These are phyloP conservation scores for Triticum turgidum DNA, from an alignment of 176 grass and related monocot species.

Conservation along the genomic window DNA sequence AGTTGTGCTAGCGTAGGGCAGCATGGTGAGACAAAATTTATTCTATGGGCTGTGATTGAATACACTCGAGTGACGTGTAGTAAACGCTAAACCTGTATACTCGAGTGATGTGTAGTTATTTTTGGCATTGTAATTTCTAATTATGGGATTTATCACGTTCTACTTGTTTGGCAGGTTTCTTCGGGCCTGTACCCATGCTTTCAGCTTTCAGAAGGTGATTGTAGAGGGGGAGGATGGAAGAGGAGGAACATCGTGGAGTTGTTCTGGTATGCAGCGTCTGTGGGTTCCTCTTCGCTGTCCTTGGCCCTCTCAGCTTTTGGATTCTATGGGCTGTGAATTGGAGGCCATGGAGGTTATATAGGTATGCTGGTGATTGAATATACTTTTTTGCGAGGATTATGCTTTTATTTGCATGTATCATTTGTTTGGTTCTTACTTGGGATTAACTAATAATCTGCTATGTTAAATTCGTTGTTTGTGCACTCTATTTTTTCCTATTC, in stretches of 20 bases:
- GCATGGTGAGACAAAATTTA: background rate
- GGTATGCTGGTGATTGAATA: slow-evolving; percentile 35
- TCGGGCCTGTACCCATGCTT: slow-evolving; percentile 47
- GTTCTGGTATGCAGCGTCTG: slow-evolving; percentile 85
- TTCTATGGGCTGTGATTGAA: background rate
- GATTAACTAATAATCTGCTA: background rate
- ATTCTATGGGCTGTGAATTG: slow-evolving; percentile 96
- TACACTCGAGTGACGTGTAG: background rate
- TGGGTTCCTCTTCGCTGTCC: slow-evolving; percentile 76
- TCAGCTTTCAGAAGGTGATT: slow-evolving; percentile 55
- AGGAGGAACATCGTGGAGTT: slow-evolving; percentile 66
- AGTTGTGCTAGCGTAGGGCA: background rate
- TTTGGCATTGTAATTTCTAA: slow-evolving; percentile 18
- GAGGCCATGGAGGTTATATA: slow-evolving; percentile 99
- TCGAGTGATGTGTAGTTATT: background rate
- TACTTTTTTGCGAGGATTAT: background rate
- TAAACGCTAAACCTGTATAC: slow-evolving; percentile 23
- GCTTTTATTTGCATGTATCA: slow-evolving; percentile 4
- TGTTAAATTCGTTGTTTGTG: slow-evolving; percentile 6
- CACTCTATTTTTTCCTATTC: slow-evolving; percentile 6
- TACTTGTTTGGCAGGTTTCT: slow-evolving; percentile 34
- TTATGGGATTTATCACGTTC: background rate
- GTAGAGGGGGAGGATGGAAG: slow-evolving; percentile 68
- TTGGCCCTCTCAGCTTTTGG: slow-evolving; percentile 93
- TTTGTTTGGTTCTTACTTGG: slow-evolving; percentile 38